phyloP scores from a whole-genome alignment of 371 early-diverging fungal genomes.

The Mortierella sp. region DNA sequence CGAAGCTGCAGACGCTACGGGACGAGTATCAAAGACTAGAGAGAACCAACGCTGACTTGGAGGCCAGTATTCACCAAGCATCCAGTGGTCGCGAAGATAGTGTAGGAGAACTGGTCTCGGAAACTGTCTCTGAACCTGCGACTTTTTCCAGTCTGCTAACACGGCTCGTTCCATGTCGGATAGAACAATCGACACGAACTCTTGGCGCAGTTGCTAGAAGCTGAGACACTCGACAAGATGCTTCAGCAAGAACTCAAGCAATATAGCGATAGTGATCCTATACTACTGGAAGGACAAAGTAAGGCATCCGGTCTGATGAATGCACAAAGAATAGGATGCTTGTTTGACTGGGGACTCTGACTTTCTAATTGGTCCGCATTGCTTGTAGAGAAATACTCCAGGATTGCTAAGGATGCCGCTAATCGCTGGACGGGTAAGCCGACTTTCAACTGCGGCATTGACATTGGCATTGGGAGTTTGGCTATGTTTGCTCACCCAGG shows the following conservation, averaged over 20 bases:
- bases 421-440: conserved; percentile 89
- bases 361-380: not conserved
- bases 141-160: no score
- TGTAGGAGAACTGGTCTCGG: conserved; percentile 53
- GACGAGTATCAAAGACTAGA: conserved; percentile 54
- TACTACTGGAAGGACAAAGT: conserved; percentile 72
- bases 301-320: not conserved
- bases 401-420: conserved; percentile 76
- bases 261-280: conserved; percentile 86
- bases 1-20: conserved; percentile 58
- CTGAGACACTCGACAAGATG: conserved; percentile 48
- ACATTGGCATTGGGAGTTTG: not conserved
- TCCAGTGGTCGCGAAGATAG: conserved; percentile 62
- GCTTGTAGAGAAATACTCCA: conserved; percentile 64
- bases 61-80: conserved; percentile 55
- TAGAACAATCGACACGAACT: conserved; percentile 66
- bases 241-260: conserved; percentile 64
- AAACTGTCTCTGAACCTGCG: not conserved
- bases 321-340: conserved; percentile 8
- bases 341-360: not conserved
- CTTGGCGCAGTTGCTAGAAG: conserved; percentile 59
- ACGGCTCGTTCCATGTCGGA: not conserved
- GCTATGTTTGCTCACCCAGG: no score
- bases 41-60: conserved; percentile 55
- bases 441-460: not conserved